Evolutionary conservation across 139 green algal species (phyloP).

Genomic region (Mychonastes homosphaera): DNA sequence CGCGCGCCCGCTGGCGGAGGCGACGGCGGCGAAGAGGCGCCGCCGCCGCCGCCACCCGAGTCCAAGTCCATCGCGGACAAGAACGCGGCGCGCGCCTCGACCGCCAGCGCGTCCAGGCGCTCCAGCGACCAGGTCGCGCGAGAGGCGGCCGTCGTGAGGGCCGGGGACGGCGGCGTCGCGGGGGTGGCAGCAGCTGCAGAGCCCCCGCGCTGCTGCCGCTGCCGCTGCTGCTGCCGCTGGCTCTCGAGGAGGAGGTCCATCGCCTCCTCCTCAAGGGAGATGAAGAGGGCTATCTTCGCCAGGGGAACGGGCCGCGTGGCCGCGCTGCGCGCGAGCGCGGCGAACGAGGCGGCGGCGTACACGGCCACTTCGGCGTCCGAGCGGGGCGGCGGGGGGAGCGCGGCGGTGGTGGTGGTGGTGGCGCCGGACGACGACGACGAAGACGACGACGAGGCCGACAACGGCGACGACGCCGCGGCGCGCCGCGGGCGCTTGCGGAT

Average conservation of each 20-base stretch:
- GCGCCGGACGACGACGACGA: too few relatives aligned
- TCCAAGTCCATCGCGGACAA: not conserved
- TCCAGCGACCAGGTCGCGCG: constrained; percentile 42
- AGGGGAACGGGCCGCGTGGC: constrained; percentile 4
- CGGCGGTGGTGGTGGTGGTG: too few relatives aligned
- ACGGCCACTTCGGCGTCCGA: not conserved
- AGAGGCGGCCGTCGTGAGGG: constrained; percentile 7
- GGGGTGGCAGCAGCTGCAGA: not conserved
- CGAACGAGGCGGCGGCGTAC: not conserved
- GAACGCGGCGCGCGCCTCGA: constrained; percentile 16
- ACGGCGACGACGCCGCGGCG: too few relatives aligned
- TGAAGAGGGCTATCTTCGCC: constrained; percentile 33
- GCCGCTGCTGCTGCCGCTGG: constrained; percentile 8
- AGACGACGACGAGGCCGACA: too few relatives aligned
- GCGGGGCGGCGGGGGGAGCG: too few relatives aligned
- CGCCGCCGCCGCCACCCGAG: not conserved
- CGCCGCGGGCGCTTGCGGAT: too few relatives aligned
- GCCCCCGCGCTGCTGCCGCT: constrained; percentile 7
- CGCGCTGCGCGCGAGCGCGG: constrained; percentile 5
- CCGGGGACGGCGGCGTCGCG: not conserved
- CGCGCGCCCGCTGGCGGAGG: not conserved
- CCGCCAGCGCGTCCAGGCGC: constrained; percentile 43
- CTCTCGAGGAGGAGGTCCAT: constrained; percentile 21
- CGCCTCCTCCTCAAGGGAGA: constrained; percentile 56
- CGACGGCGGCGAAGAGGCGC: not conserved